Conservation (phyloP, 108 stramenopile genomes). For the Fragilariopsis cylindrus region DNA sequence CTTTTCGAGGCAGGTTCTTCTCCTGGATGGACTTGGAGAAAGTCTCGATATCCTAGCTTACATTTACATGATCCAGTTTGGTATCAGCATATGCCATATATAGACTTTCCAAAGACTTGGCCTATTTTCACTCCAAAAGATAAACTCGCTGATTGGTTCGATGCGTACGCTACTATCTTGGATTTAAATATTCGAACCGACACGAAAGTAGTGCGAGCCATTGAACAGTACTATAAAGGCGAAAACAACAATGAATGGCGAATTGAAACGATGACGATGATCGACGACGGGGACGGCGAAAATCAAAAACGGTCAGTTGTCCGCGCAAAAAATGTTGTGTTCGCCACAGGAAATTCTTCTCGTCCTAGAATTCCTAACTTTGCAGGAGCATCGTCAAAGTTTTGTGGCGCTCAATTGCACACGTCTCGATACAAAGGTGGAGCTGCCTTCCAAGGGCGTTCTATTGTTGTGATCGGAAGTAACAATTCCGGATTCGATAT, state of each 20-base stretch:
- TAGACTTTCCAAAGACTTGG: conserved; percentile 28
- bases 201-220: conserved; percentile 2
- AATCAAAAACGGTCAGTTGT: not conserved
- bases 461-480: conserved; percentile 78
- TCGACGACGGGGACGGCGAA: not conserved
- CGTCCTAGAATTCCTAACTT: conserved; percentile 26
- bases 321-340: conserved; percentile 26
- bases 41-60: conserved; percentile 26
- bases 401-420: conserved; percentile 25
- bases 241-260: not conserved
- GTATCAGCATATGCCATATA: conserved; percentile 34
- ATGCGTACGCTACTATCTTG: conserved; percentile 22
- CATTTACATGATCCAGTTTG: conserved; percentile 29
- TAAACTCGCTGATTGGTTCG: conserved; percentile 30
- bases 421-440: conserved; percentile 25
- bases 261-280: not conserved
- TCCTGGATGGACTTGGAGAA: conserved; percentile 22
- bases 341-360: conserved; percentile 34
- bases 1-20: conserved; percentile 20
- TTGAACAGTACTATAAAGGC: not conserved
- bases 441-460: conserved; percentile 12
- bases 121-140: conserved; percentile 28
- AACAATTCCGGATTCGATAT: conserved; percentile 84
- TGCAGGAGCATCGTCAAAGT: conserved; percentile 16
- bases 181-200: conserved; percentile 30